Percentiles rank a stretch among this genome's conserved stretches.
Conservation (phyloP, 352 stramenopile genomes). For the Saprolegnia diclina region DNA sequence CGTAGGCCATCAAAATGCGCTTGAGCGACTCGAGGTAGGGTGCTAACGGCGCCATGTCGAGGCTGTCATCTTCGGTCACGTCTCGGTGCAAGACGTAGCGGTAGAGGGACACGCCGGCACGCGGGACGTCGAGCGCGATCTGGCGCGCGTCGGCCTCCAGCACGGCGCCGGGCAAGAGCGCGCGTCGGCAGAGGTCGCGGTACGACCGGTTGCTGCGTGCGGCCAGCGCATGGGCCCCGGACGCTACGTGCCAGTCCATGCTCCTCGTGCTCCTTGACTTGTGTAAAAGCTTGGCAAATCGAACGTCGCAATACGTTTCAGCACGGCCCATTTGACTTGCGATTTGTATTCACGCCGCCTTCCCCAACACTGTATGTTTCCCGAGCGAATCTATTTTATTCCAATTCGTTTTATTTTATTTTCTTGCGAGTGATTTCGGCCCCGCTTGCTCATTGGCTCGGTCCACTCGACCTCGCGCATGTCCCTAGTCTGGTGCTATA, state of each 20-base stretch:
- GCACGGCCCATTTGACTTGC: not conserved
- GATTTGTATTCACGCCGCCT: not conserved
- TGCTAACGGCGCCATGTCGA: not conserved
- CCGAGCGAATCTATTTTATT: conserved; percentile 1
- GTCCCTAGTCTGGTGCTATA: too few species aligned
- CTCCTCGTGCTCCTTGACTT: not conserved
- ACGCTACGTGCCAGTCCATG: conserved; percentile 24
- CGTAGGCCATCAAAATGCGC: conserved; percentile 53
- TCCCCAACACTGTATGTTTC: not conserved
- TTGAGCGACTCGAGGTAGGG: conserved; percentile 32
- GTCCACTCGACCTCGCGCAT: too few species aligned
- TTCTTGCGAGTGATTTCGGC: not conserved
- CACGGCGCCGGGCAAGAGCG: conserved; percentile 14
- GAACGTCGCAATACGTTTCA: not conserved
- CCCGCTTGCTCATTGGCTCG: too few species aligned
- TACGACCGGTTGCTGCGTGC: conserved; percentile 19
- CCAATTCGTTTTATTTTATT: too few species aligned
- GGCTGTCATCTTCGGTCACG: conserved; percentile 10
- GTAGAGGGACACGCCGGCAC: conserved; percentile 46
- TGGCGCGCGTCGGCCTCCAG: conserved; percentile 58
- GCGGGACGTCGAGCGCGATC: conserved; percentile 65
- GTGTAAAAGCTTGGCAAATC: conserved; percentile 23
- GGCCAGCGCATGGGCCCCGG: conserved; percentile 21
- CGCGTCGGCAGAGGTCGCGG: conserved; percentile 7
- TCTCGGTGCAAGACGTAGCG: conserved; percentile 40